A percentile compares a stretch with the other conserved stretches of the same genome.
phyloP scores from a whole-genome alignment of 139 green algal species.

The Chlorella sp. region DNA sequence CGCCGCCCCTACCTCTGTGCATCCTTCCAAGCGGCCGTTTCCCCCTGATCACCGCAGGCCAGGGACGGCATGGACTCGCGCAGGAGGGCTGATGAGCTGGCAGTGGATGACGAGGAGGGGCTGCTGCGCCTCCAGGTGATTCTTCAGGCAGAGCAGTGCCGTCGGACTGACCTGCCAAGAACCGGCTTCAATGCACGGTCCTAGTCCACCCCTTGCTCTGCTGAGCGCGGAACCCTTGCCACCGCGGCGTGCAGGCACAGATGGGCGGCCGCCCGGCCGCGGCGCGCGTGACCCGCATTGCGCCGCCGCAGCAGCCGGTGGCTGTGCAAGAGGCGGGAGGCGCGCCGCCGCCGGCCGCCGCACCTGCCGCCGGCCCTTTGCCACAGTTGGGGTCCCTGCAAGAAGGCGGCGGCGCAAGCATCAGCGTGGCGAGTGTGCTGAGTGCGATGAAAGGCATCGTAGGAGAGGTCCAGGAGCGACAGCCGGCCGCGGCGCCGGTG shows the following conservation, averaged over 20 bases:
- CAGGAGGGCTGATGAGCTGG: too few species aligned
- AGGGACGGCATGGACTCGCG: too few species aligned
- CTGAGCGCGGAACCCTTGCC: background rate
- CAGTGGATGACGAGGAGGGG: constrained; percentile 18
- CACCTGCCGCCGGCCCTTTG: background rate
- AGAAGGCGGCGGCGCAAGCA: background rate
- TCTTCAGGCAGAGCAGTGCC: background rate
- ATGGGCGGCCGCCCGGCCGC: background rate
- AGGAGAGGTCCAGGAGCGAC: constrained; percentile 34
- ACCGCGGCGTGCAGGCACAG: constrained; percentile 2
- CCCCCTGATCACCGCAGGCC: too few species aligned
- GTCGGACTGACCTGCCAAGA: too few species aligned
- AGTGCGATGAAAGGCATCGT: constrained; percentile 19
- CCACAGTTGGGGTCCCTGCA: background rate
- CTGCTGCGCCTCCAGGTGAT: constrained; percentile 16
- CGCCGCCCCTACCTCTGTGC: too few species aligned
- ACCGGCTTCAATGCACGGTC: background rate
- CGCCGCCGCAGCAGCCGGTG: background rate
- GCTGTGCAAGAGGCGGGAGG: background rate
- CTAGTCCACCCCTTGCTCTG: background rate
- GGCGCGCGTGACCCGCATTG: background rate
- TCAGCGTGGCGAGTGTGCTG: constrained; percentile 18
- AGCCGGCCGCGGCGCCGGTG: background rate
- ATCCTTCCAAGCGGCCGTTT: too few species aligned
- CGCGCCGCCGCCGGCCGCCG: background rate